These are phyloP conservation scores for Lophiotrema nucula DNA, from an alignment of 495 filamentous ascomycete species.

Conservation along the genomic window DNA sequence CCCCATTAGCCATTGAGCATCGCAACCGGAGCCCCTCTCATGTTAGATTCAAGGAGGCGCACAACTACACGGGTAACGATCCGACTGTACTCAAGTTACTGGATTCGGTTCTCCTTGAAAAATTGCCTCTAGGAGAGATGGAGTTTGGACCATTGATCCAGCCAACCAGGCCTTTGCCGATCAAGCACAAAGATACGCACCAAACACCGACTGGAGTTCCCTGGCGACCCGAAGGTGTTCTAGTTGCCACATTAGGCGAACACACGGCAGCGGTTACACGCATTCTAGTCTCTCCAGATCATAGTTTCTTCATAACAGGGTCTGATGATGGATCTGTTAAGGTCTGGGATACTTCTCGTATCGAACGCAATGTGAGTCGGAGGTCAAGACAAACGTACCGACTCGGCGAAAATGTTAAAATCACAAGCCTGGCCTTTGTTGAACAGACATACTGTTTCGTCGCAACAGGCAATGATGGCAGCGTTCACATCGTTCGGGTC, in stretches of 20 bases:
- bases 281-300: slow-evolving; percentile 81
- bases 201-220: slow-evolving; percentile 47
- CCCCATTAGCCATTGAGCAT: slow-evolving; percentile 35
- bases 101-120: slow-evolving; percentile 84
- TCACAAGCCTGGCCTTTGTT: slow-evolving; percentile 81
- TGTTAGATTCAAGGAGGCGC: slow-evolving; percentile 44
- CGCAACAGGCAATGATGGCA: slow-evolving; percentile 86
- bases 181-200: slow-evolving; percentile 56
- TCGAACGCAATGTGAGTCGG: slow-evolving; percentile 87
- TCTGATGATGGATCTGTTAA: slow-evolving; percentile 91
- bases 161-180: slow-evolving; percentile 62
- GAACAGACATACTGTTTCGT: slow-evolving; percentile 93
- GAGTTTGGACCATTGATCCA: slow-evolving; percentile 81
- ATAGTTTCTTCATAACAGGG: slow-evolving; percentile 89
- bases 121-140: slow-evolving; percentile 76
- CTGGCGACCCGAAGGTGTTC: slow-evolving; percentile 81
- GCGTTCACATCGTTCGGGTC: slow-evolving; percentile 82
- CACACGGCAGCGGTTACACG: slow-evolving; percentile 81
- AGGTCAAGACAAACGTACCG: slow-evolving; percentile 83
- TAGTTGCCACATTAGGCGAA: slow-evolving; percentile 85
- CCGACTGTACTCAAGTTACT: slow-evolving; percentile 82
- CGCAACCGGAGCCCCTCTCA: slow-evolving; percentile 37
- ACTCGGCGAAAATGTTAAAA: slow-evolving; percentile 66
- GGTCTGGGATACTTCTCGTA: slow-evolving; percentile 85
- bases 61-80: slow-evolving; percentile 85